Evolutionary conservation across 2,329 filamentous ascomycete genomes (phyloP), one percentile per base, ranked within the genome.

Genomic region (Fonsecaea nubica): DNA sequence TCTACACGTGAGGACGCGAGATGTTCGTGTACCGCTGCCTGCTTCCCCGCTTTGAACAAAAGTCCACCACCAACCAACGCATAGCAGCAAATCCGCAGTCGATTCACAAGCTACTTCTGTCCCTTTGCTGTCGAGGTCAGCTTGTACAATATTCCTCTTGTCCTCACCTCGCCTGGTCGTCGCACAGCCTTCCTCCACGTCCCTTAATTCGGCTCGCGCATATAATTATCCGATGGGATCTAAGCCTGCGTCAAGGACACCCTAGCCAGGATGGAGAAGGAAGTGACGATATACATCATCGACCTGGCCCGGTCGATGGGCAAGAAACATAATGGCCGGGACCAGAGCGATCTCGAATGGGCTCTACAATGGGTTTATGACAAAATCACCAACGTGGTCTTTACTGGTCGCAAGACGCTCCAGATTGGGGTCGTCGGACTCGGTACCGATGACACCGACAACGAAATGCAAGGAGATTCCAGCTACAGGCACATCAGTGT

Each of bases 321-420:
- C 65, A 83, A 90, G 75, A 85, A 83, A 73, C 86, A 88, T 72
- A 84, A 87, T 80, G 92, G 90, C 32, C 88, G 95, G 71, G 76
- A 82, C 21, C 87, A 94, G 76, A 90, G 90, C 2, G 91, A 98
- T 76, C 86, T 99, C 18, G 92, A 97, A 67, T 99, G 90, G 88
- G 87, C 88, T 56, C 89, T 98, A 87, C 87, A 88, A 69, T 99
- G 97, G 79, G 86, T 98, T 58, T 99, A 94, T 93, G 94, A 98
- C 83, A 95, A 92, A 76, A 91, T 96, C 71, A 90, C 89, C 4
- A 87, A 86, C 7, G 92, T 89, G 3, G 90, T 92, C 78, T 82
- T 84, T 35, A 89, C 84, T n/a, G 89, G 87, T 33, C 86, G 92
- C 58, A 94, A 93, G 77, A 93, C 90, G 0, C 87, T 88, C 74